Conservation (phyloP, 148 eudicot species). For the Rhododendron williamsianum region DNA sequence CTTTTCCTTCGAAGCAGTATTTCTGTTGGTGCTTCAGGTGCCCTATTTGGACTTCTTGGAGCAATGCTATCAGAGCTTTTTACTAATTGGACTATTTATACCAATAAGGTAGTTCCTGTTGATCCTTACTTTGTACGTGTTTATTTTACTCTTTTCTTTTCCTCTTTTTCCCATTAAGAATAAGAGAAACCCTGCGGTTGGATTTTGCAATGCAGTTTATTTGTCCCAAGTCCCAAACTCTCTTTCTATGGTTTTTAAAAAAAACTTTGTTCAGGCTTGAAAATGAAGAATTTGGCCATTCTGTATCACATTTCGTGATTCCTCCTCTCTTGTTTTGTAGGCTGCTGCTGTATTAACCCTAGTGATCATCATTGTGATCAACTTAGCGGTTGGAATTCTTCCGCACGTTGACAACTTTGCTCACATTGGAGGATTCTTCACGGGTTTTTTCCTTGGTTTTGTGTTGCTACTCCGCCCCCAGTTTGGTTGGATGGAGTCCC, state of each 20-base stretch:
- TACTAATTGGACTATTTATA: slow-evolving; percentile 84
- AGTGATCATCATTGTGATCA: slow-evolving; percentile 56
- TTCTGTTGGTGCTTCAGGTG: slow-evolving; percentile 96
- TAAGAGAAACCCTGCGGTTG: background rate
- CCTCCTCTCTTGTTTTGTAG: slow-evolving; percentile 30
- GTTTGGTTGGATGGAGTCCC: slow-evolving; percentile 66
- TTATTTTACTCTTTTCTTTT: background rate
- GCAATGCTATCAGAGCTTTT: slow-evolving; percentile 89
- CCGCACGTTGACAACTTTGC: slow-evolving; percentile 93
- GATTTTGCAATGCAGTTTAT: background rate
- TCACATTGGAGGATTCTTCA: slow-evolving; percentile 76
- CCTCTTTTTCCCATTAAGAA: background rate
- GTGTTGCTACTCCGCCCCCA: slow-evolving; percentile 68
- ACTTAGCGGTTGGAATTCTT: slow-evolving; percentile 77
- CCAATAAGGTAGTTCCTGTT: slow-evolving; percentile 56
- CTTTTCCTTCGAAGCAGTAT: slow-evolving; percentile 58
- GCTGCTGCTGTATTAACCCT: slow-evolving; percentile 78
- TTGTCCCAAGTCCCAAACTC: background rate
- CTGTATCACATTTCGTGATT: background rate
- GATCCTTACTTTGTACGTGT: background rate
- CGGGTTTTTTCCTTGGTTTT: slow-evolving; percentile 81
- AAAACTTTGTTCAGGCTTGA: background rate
- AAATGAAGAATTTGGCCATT: background rate
- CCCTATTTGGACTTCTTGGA: slow-evolving; percentile 90
- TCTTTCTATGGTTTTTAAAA: background rate